phyloP scores from a whole-genome alignment of 495 filamentous ascomycete species.

The Neurospora hispaniola region DNA sequence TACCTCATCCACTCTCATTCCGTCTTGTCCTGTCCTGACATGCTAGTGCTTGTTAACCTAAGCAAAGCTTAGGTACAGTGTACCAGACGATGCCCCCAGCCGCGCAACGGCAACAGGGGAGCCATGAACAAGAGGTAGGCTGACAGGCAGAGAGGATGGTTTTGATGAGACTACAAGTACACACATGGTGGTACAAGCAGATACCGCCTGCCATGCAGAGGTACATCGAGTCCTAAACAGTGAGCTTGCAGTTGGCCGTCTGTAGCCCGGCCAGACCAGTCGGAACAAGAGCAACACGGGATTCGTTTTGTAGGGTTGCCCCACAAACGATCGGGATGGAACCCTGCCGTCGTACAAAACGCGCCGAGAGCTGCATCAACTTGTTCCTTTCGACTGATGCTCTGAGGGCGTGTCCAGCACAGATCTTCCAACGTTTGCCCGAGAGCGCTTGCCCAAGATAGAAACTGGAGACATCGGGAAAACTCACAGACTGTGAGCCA shows the following conservation, averaged over 20 bases:
- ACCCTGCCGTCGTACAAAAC: neutral
- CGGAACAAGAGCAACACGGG: slow-evolving; percentile 12
- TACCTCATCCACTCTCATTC: neutral
- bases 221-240: slow-evolving; percentile 16
- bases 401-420: neutral
- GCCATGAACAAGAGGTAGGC: neutral
- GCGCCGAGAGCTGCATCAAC: neutral
- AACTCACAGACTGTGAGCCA: neutral
- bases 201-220: slow-evolving; percentile 19
- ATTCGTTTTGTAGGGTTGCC: slow-evolving; percentile 5
- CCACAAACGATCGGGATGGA: slow-evolving; percentile 12
- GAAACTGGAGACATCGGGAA: neutral
- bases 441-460: neutral
- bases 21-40: neutral
- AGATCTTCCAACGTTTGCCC: neutral
- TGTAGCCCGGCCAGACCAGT: slow-evolving; percentile 10
- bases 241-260: slow-evolving; percentile 8
- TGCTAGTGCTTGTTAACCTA: neutral
- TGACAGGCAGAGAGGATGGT: neutral
- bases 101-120: neutral
- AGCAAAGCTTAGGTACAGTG: neutral
- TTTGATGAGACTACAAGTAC: slow-evolving; percentile 8
- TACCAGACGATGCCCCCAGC: neutral
- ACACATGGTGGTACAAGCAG: slow-evolving; percentile 19
- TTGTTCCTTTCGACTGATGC: neutral